phyloP scores from a whole-genome alignment of 495 filamentous ascomycete species.

The Hypoxylon cercidicola region DNA sequence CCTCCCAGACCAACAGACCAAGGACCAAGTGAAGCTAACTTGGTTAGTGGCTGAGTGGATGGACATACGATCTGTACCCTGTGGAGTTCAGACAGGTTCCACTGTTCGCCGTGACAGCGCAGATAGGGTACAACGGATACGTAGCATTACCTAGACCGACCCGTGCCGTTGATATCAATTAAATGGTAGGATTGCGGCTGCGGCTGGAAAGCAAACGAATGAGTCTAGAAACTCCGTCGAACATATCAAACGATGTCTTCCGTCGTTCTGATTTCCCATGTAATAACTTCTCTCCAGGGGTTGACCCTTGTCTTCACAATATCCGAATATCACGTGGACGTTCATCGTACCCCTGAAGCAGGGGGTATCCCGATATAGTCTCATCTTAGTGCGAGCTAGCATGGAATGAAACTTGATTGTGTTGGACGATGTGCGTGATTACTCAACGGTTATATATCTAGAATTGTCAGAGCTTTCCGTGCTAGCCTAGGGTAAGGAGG shows the following conservation, averaged over 20 bases:
- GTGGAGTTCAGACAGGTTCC: neutral
- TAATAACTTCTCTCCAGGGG: constrained; percentile 2
- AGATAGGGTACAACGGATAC: neutral
- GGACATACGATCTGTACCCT: constrained; percentile 7
- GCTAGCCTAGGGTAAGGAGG: constrained; percentile 12
- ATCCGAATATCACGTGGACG: constrained; percentile 28
- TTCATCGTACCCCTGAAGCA: constrained; percentile 19
- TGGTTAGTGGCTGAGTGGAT: neutral
- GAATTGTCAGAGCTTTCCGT: constrained; percentile 10
- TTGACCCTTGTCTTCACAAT: constrained; percentile 20
- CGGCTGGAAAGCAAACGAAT: neutral
- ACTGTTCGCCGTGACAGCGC: neutral
- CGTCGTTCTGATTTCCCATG: neutral
- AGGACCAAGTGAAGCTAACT: neutral
- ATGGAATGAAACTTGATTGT: constrained; percentile 40
- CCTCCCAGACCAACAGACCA: neutral
- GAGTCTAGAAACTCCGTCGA: neutral
- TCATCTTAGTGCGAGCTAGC: constrained; percentile 25
- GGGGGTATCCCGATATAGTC: constrained; percentile 32
- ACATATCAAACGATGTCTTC: neutral
- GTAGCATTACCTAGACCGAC: constrained; percentile 2
- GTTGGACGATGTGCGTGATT: constrained; percentile 7
- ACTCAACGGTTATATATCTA: constrained; percentile 21
- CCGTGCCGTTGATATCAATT: neutral
- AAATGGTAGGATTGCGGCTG: neutral